phyloP scores from a whole-genome alignment of 768 basidiomycete genomes.

The Pulveroboletus sp. region DNA sequence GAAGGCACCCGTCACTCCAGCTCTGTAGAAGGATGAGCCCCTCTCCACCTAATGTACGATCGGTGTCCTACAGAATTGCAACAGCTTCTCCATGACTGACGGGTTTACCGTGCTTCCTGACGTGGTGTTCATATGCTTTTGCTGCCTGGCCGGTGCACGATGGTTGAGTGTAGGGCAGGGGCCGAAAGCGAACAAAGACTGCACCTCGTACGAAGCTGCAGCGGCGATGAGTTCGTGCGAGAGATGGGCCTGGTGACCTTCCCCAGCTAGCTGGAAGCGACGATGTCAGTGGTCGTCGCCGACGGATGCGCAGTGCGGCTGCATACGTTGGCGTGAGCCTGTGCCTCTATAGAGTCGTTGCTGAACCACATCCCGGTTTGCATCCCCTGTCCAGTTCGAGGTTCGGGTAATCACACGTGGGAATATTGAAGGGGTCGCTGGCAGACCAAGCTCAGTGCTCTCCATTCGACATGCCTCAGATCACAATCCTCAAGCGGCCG shows the following conservation, averaged over 20 bases:
- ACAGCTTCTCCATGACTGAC: conserved; percentile 21
- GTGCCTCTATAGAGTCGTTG: conserved; percentile 21
- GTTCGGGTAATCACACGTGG: conserved; percentile 3
- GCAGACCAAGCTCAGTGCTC: background rate
- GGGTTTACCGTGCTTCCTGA: conserved; percentile 16
- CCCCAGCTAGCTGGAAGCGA: conserved; percentile 10
- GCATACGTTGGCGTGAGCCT: conserved; percentile 17
- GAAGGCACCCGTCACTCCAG: conserved; percentile 23
- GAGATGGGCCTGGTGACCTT: conserved; percentile 17
- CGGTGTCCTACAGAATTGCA: conserved; percentile 20
- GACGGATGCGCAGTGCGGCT: too few relatives aligned
- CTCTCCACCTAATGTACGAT: too few relatives aligned
- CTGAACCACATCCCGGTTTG: conserved; percentile 17
- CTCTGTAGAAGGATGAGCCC: conserved; percentile 12
- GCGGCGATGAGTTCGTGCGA: conserved; percentile 26
- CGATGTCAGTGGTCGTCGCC: background rate
- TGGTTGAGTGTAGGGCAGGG: background rate
- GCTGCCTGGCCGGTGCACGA: conserved; percentile 19
- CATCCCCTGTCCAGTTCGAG: background rate
- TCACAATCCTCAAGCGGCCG: conserved; percentile 70
- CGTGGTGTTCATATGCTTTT: conserved; percentile 26
- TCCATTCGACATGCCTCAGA: conserved; percentile 43
- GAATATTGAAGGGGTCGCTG: background rate
- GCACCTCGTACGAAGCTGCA: conserved; percentile 28
- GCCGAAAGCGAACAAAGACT: background rate